Percentiles rank a stretch among this genome's conserved stretches.
These are phyloP conservation scores for Fusarium torulosum DNA, from an alignment of 2,329 filamentous ascomycete species.

Conservation along the genomic window DNA sequence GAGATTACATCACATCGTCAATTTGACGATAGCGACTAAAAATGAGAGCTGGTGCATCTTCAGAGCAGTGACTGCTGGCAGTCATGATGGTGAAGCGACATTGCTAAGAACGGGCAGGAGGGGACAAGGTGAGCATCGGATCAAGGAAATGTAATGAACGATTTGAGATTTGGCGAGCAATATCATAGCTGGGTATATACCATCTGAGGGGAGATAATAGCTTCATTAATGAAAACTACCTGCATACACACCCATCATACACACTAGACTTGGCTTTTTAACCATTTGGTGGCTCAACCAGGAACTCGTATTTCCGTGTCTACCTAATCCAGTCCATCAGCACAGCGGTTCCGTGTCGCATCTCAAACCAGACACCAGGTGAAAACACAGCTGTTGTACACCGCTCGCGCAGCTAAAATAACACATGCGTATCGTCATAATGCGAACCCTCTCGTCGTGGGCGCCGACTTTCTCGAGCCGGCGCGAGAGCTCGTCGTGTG, in stretches of 20 bases:
- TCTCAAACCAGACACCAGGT: constrained; percentile 42
- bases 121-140: not conserved
- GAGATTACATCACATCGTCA: not conserved
- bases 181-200: not conserved
- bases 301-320: constrained; percentile 47
- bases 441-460: constrained; percentile 25
- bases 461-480: constrained; percentile 23
- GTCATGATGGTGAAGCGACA: not conserved
- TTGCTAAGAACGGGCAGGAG: not conserved
- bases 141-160: not conserved
- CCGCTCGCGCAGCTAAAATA: constrained; percentile 40
- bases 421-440: constrained; percentile 31
- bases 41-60: not conserved
- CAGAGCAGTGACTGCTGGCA: not conserved
- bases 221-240: constrained; percentile 29
- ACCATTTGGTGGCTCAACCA: constrained; percentile 34
- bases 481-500: constrained; percentile 37
- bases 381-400: constrained; percentile 47
- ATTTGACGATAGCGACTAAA: not conserved
- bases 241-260: constrained; percentile 11
- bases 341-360: constrained; percentile 43
- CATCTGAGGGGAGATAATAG: constrained; percentile 7
- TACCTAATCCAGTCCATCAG: constrained; percentile 50
- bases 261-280: constrained; percentile 8
- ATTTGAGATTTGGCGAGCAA: not conserved